Evolutionary conservation across 2,329 filamentous ascomycete species (phyloP).

Genomic region (Saccharata proteae): DNA sequence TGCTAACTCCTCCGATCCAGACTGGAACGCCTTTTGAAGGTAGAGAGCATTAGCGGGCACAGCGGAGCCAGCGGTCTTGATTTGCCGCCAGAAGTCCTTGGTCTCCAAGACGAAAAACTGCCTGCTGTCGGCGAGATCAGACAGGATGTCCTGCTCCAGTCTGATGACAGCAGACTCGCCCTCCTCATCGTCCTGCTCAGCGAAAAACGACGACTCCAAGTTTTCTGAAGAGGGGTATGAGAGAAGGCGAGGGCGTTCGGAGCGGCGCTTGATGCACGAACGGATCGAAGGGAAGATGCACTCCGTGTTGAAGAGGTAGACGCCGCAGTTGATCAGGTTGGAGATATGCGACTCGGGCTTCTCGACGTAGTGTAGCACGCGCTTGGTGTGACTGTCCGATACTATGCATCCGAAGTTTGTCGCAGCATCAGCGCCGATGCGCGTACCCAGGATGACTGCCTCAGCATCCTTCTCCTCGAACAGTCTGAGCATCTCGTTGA

Average conservation of each 20-base stretch:
- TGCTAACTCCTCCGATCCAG: conserved; percentile 67
- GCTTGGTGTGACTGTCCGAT: conserved; percentile 82
- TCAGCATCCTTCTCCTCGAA: conserved; percentile 94
- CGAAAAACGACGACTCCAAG: conserved; percentile 58
- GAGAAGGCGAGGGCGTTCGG: conserved; percentile 77
- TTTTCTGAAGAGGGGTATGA: conserved; percentile 96
- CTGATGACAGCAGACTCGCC: conserved; percentile 78
- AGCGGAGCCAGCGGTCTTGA: conserved; percentile 96
- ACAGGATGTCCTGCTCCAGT: conserved; percentile 91
- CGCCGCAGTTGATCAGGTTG: conserved; percentile 97
- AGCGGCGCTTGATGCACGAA: conserved; percentile 87
- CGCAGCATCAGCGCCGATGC: conserved; percentile 80
- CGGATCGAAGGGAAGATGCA: conserved; percentile 94
- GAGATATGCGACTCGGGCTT: conserved; percentile 97
- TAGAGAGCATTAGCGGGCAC: conserved; percentile 96
- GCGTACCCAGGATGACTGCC: conserved; percentile 88
- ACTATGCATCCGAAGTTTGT: conserved; percentile 98
- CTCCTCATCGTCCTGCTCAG: conserved; percentile 55
- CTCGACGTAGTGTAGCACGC: conserved; percentile 97
- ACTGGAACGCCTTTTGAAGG: conserved; percentile 85
- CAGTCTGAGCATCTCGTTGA: conserved; percentile 88
- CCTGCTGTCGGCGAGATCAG: conserved; percentile 91
- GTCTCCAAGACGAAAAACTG: conserved; percentile 98
- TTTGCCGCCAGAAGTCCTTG: conserved; percentile 99
- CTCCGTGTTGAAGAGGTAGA: conserved; percentile 93